Percentiles rank a stretch among this genome's conserved stretches.
These are phyloP conservation scores for Pseudevernia furfuracea DNA, from an alignment of 495 filamentous ascomycete genomes.

Conservation along the genomic window DNA sequence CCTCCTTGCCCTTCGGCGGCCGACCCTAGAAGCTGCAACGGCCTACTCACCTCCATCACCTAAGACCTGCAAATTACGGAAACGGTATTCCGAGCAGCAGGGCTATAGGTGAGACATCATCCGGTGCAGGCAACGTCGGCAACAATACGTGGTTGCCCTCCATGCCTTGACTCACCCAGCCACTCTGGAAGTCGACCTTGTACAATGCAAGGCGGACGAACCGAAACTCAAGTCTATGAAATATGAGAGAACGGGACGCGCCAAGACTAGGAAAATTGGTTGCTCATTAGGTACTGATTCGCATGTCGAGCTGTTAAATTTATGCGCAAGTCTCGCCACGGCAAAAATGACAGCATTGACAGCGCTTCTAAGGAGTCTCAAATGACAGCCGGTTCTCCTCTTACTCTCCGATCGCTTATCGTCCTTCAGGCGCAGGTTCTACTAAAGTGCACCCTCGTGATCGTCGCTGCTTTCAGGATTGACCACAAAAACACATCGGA, in stretches of 20 bases:
- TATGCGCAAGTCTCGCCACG: neutral
- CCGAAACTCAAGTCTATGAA: neutral
- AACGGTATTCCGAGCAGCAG: neutral
- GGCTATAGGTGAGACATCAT: neutral
- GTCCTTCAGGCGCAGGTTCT: neutral
- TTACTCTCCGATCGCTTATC: neutral
- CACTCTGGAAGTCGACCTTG: too few relatives aligned
- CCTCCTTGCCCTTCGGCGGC: neutral
- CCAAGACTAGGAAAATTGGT: neutral
- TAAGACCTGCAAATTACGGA: neutral
- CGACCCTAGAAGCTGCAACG: neutral
- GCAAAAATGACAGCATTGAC: neutral
- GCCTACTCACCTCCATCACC: neutral
- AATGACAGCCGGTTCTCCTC: neutral
- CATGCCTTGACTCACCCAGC: too few relatives aligned
- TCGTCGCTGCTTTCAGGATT: neutral
- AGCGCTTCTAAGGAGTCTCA: neutral
- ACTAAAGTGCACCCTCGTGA: neutral
- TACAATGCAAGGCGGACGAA: neutral
- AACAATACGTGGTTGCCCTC: too few relatives aligned
- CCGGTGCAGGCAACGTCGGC: neutral
- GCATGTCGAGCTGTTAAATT: neutral
- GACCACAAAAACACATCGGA: neutral
- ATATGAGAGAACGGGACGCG: too few relatives aligned
- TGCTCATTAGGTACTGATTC: neutral